phyloP scores from a whole-genome alignment of 176 grass and related monocot species.

The bread wheat (Triticum aestivum) region DNA sequence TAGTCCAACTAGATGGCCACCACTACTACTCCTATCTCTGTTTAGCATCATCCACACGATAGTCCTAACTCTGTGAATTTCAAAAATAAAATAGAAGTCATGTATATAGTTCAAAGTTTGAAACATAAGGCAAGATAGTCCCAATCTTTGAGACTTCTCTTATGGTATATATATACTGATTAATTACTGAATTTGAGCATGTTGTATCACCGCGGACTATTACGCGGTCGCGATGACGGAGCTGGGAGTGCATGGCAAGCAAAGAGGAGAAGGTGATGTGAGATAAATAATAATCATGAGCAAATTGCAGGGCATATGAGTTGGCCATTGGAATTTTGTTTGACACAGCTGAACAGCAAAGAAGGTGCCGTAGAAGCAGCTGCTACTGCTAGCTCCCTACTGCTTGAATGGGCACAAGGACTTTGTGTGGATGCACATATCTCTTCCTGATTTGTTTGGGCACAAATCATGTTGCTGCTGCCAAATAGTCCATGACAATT shows the following conservation, averaged over 20 bases:
- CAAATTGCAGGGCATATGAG: not conserved
- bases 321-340: not conserved
- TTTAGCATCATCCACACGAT: too few species aligned
- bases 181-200: not conserved
- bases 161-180: not conserved
- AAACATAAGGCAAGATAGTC: too few species aligned
- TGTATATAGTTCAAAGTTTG: too few species aligned
- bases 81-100: too few species aligned
- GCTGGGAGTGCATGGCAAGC: constrained; percentile 15
- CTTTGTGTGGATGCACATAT: not conserved
- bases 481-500: too few species aligned
- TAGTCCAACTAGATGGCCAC: too few species aligned
- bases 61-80: too few species aligned
- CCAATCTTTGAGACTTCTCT: too few species aligned
- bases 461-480: too few species aligned
- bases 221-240: not conserved
- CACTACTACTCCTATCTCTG: too few species aligned
- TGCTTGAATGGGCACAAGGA: constrained; percentile 22
- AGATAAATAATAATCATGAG: not conserved
- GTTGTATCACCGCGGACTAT: not conserved
- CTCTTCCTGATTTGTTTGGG: too few species aligned
- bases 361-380: constrained; percentile 26
- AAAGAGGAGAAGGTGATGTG: not conserved
- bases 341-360: not conserved
- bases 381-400: not conserved